Percentiles rank a stretch among this genome's conserved stretches.
phyloP scores from a whole-genome alignment of 2,329 filamentous ascomycete genomes.

The Mycogone perniciosa region DNA sequence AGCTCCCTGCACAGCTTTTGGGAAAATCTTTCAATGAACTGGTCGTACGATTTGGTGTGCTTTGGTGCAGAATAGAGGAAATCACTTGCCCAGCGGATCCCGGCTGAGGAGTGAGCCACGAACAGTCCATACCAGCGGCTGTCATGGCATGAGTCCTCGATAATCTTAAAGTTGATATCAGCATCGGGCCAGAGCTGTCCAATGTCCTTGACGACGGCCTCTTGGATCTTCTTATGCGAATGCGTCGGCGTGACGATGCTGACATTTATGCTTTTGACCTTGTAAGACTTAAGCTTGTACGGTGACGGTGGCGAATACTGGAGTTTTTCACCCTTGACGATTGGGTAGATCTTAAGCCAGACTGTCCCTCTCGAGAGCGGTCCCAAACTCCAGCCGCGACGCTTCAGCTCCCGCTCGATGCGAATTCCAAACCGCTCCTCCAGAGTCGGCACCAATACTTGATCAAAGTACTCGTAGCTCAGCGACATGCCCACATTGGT shows the following conservation, averaged over 20 bases:
- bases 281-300: constrained; percentile 21
- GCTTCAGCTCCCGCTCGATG: constrained; percentile 38
- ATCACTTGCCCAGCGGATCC: constrained; percentile 45
- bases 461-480: constrained; percentile 57
- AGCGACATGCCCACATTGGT: constrained; percentile 53
- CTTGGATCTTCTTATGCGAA: constrained; percentile 37
- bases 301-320: constrained; percentile 24
- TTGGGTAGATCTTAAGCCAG: constrained; percentile 34
- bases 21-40: constrained; percentile 36
- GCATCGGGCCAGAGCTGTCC: constrained; percentile 36
- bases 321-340: constrained; percentile 31
- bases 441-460: constrained; percentile 51
- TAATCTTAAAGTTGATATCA: constrained; percentile 37
- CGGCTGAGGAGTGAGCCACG: constrained; percentile 44
- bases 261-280: constrained; percentile 42
- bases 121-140: constrained; percentile 50
- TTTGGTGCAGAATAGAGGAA: constrained; percentile 35
- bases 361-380: constrained; percentile 36
- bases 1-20: constrained; percentile 40
- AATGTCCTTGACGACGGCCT: constrained; percentile 35
- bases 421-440: constrained; percentile 43
- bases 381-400: constrained; percentile 47
- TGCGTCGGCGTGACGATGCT: constrained; percentile 43
- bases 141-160: constrained; percentile 46
- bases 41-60: constrained; percentile 26